A percentile compares a stretch with the other conserved stretches of the same genome.
Conservation (phyloP, 78 protist species). For the Mantamonas sphyraenae region DNA sequence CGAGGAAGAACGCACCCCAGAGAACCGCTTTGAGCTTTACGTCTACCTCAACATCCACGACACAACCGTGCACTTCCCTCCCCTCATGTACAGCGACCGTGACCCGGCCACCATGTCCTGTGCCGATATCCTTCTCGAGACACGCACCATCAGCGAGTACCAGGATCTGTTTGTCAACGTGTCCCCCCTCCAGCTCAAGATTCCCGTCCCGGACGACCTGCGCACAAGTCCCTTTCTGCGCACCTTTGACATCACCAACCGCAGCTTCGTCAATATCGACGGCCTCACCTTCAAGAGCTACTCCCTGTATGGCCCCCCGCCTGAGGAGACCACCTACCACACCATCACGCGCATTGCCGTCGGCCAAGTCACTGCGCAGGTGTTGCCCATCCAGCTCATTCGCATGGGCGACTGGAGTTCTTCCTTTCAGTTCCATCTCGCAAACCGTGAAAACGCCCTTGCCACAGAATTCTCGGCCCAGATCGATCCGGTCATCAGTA, state of each 20-base stretch:
- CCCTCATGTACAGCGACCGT: constrained; percentile 38
- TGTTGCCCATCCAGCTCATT: constrained; percentile 24
- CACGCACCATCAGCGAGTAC: constrained; percentile 30
- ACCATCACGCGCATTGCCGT: constrained; percentile 31
- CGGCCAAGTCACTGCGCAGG: constrained; percentile 39
- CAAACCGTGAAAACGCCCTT: constrained; percentile 40
- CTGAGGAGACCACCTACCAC: constrained; percentile 18
- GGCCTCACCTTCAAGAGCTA: constrained; percentile 39
- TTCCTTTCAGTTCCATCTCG: constrained; percentile 29
- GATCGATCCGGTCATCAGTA: constrained; percentile 25
- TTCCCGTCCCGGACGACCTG: constrained; percentile 14
- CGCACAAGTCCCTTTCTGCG: constrained; percentile 14
- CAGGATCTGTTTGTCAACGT: constrained; percentile 35
- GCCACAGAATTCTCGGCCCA: constrained; percentile 30
- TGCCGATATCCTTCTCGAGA: constrained; percentile 33
- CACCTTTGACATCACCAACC: background rate
- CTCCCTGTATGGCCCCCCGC: constrained; percentile 39
- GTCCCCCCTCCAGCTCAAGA: constrained; percentile 32
- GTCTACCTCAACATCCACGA: constrained; percentile 27
- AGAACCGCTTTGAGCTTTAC: constrained; percentile 35
- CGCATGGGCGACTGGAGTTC: constrained; percentile 38
- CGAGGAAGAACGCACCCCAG: background rate
- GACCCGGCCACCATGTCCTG: constrained; percentile 36
- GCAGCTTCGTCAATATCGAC: constrained; percentile 35
- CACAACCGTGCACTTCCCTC: constrained; percentile 27